phyloP scores from a whole-genome alignment of 2,329 filamentous ascomycete species.

The Talaromyces atroroseus region DNA sequence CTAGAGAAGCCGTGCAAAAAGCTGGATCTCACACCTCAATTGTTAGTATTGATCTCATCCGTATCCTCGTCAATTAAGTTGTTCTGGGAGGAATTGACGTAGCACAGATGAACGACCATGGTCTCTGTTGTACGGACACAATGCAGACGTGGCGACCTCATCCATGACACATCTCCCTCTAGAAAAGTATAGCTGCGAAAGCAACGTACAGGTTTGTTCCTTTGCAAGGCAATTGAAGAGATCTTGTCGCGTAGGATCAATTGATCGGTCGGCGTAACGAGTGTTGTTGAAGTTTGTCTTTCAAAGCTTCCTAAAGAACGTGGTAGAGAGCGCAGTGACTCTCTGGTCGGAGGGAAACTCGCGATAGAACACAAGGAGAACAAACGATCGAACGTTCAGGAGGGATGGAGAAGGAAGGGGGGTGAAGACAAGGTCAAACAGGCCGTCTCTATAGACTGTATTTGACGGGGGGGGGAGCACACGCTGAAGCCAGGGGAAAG shows the following conservation, averaged over 20 bases:
- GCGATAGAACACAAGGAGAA: constrained; percentile 13
- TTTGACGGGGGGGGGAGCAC: too few species aligned
- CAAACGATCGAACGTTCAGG: constrained; percentile 18
- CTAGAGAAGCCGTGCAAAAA: neutral
- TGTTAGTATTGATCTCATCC: neutral
- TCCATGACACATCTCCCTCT: neutral
- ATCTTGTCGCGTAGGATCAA: neutral
- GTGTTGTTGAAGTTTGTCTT: neutral
- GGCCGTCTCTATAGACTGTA: neutral
- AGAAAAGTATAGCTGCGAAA: neutral
- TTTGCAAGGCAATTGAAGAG: neutral
- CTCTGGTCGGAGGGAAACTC: constrained; percentile 39
- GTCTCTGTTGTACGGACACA: neutral
- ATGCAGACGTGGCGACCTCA: neutral
- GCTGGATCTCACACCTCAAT: neutral
- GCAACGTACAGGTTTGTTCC: neutral
- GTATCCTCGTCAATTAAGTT: neutral
- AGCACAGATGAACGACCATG: neutral
- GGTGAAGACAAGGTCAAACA: constrained; percentile 18
- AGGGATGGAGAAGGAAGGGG: constrained; percentile 20
- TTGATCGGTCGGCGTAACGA: neutral
- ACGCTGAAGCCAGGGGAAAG: neutral
- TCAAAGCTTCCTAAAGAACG: constrained; percentile 34
- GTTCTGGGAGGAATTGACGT: neutral
- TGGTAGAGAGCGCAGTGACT: constrained; percentile 34